Evolutionary conservation across 306 rosid species (phyloP), one percentile per base, ranked within the genome.

Genomic region (Ormosia emarginata): DNA sequence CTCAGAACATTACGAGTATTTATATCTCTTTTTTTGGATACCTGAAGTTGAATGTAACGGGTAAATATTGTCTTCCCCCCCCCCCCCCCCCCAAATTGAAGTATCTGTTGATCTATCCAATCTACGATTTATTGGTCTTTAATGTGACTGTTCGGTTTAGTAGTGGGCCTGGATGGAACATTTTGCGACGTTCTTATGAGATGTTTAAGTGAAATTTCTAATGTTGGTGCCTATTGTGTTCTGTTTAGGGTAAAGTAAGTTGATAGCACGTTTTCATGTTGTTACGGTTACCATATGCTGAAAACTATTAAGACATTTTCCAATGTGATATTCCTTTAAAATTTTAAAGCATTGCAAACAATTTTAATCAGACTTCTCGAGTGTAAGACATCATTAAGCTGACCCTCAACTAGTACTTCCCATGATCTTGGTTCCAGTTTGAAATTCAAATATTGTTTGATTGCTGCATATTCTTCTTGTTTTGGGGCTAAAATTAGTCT

Each of bases 401-500:
- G 63, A 46, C 24, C 62, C 59, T 36, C 9, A n/a, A 33, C 34
- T 17, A 14, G 71, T 61, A 29, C 11, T 56, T 56, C 70, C 14
- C 34, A 59, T 8, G 40, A 67, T 74, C 61, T 11, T 74, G 44
- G 24, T 34, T 75, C 65, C 81, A 3, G 24, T 75, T 46, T 57
- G 46, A 67, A 36, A 62, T 62, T 61, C 46, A 50, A 32, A 80
- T 47, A 3, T 49, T 17, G n/a, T 72, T 36, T 18, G 55, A 52
- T 9, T 71, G 55, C 68, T 29, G 47, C 79, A 17, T 71, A 36
- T 50, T 34, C 80, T 81, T 43, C 24, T 41, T 17, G 43, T 55
- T 81, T 74, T 67, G 34, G 49, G 75, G n/a, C 15, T 30, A 64
- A 39, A 75, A 74, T 57, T 56, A 64, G 67, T 73, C 29, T 52